Conservation (phyloP, 192 early-diverging fungal species). For the Chytriomyces hyalinus region DNA sequence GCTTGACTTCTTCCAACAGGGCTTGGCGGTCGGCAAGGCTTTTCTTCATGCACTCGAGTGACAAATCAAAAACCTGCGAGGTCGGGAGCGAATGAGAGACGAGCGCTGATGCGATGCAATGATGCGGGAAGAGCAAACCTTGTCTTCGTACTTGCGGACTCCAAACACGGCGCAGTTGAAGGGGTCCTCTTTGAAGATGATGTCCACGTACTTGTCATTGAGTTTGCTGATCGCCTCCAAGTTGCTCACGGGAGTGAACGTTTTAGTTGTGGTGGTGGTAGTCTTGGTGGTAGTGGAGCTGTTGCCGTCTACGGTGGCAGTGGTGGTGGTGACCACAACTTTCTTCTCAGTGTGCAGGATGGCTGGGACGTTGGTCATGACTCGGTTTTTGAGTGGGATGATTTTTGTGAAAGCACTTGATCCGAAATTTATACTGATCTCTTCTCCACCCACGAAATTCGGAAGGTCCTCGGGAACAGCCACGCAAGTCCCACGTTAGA, state of each 20-base stretch:
- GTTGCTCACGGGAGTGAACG: not conserved
- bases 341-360: too few relatives aligned
- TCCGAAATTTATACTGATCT: too few relatives aligned
- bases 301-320: not conserved
- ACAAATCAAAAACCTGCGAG: not conserved
- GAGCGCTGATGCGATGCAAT: not conserved
- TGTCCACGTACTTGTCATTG: conserved; percentile 28
- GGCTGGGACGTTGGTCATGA: too few relatives aligned
- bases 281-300: not conserved
- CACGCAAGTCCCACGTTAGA: too few relatives aligned
- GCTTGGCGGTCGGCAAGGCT: not conserved
- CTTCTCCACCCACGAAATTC: too few relatives aligned
- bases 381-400: too few relatives aligned
- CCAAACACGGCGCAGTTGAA: conserved; percentile 13
- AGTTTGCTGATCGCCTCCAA: conserved; percentile 15
- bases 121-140: not conserved
- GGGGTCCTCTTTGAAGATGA: conserved; percentile 4
- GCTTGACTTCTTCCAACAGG: not conserved
- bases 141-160: conserved; percentile 15
- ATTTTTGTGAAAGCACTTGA: too few relatives aligned
- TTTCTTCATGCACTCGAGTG: not conserved
- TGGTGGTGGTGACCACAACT: not conserved
- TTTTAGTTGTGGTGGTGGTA: not conserved
- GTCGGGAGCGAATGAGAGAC: not conserved
- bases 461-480: too few relatives aligned